Evolutionary conservation across 495 filamentous ascomycete species (phyloP).

Genomic region (Articulospora tetracladia): DNA sequence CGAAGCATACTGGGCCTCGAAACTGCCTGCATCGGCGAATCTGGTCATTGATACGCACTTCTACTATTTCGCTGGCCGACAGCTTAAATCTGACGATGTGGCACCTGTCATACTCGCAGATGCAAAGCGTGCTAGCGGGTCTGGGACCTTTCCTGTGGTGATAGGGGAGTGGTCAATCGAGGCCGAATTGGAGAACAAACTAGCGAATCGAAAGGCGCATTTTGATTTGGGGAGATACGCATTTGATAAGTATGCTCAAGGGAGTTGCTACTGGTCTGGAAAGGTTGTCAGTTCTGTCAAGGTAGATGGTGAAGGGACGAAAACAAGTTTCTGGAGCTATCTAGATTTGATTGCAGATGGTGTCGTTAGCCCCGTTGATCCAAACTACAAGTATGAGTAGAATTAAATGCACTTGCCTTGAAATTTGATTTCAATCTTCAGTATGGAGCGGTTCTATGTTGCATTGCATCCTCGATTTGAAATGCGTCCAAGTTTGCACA

Average conservation of each 20-base stretch:
- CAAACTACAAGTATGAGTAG: too few species aligned
- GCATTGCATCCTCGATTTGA: too few species aligned
- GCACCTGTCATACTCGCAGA: not conserved
- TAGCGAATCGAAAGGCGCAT: not conserved
- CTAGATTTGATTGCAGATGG: not conserved
- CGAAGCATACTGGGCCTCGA: slow-evolving; percentile 1
- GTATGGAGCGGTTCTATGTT: too few species aligned
- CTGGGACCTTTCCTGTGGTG: slow-evolving; percentile 8
- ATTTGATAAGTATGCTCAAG: not conserved
- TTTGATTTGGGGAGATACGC: not conserved
- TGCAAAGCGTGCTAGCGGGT: not conserved
- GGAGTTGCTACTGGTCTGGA: not conserved
- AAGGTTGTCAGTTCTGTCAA: not conserved
- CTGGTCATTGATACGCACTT: slow-evolving; percentile 3
- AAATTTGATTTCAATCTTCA: too few species aligned
- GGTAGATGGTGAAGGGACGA: slow-evolving; percentile 1
- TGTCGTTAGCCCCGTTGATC: not conserved
- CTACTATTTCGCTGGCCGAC: slow-evolving; percentile 2
- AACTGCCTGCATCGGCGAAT: not conserved
- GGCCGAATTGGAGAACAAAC: not conserved
- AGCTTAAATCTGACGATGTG: not conserved
- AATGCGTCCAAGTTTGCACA: too few species aligned
- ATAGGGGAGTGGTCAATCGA: slow-evolving; percentile 6
- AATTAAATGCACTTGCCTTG: too few species aligned
- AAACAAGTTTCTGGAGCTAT: slow-evolving; percentile 7